These are phyloP conservation scores for Lactarius vividus DNA, from an alignment of 768 basidiomycete species.

Conservation along the genomic window DNA sequence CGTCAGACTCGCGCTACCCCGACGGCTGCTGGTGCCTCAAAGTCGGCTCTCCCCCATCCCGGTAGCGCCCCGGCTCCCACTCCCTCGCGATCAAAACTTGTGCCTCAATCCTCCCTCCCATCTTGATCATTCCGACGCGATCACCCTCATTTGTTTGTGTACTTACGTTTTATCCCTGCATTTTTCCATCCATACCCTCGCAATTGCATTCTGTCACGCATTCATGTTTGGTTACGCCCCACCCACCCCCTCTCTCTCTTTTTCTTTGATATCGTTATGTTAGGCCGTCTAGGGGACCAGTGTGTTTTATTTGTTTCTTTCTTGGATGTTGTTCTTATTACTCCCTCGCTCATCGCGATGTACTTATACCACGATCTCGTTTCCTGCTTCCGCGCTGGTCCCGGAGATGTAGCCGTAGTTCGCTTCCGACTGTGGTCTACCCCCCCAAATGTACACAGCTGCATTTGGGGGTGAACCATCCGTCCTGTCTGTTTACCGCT, in stretches of 20 bases:
- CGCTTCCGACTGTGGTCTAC: conserved; percentile 6
- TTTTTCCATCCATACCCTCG: conserved; percentile 1
- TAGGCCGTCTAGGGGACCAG: conserved; percentile 26
- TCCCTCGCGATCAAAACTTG: background rate
- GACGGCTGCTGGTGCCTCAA: conserved; percentile 28
- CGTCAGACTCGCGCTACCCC: conserved; percentile 19
- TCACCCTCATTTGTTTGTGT: background rate
- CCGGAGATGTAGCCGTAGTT: conserved; percentile 26
- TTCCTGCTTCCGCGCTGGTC: conserved; percentile 20
- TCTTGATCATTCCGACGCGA: background rate
- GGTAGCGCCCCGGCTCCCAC: conserved; percentile 5
- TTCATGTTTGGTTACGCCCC: conserved; percentile 4
- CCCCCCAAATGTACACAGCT: background rate
- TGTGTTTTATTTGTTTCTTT: background rate
- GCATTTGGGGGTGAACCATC: background rate
- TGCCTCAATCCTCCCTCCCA: background rate
- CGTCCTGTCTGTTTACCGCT: conserved; percentile 16
- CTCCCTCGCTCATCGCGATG: background rate
- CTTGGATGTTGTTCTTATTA: background rate
- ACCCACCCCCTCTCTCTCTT: background rate
- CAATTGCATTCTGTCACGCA: background rate
- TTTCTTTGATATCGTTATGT: conserved; percentile 20
- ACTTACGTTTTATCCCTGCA: background rate
- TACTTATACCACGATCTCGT: conserved; percentile 8
- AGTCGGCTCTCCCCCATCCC: conserved; percentile 6